Evolutionary conservation across 2,329 filamentous ascomycete species (phyloP), one percentile per base, ranked within the genome.

Genomic region (Podosphaera leucotricha): DNA sequence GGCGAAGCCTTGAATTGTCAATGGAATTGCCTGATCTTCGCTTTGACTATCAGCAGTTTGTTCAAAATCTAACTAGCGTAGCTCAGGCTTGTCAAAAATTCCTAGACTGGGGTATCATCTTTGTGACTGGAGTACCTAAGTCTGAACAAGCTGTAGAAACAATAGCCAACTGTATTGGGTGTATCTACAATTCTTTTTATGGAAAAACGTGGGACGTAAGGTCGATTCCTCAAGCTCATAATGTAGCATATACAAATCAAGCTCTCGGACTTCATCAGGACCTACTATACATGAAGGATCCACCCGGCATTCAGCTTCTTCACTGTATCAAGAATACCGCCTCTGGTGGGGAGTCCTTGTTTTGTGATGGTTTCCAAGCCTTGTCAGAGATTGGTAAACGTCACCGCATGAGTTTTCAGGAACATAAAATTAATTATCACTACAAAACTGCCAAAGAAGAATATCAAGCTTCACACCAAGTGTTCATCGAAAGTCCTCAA

Each of bases 201-300:
- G 90, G 90, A 37, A 66, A 70, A 52, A 92, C 84, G 0, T 95
- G 86, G 75, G 80, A 94, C 60, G 87, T 95, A 11, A 72, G 75
- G 44, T 83, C 77, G 2, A 79, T 92, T 44, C 77, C 80, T 1
- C 60, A 82, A 45, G 83, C 86, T 20, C 85, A 87, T 57, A 95
- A 95, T 57, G 81, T 94, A 3, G 87, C 90, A 8, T 85, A 95
- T 62, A 94, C 87, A 1, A 77, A 71, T 55, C 70, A 77, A 41
- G 77, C 77, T 55, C 73, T 95, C 1, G 82, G 81, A 15, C 75
- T 94, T 41, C 90, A 98, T 62, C 90, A 93, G 72, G 90, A 95
- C 58, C 69, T 95, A 36, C 68, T 94, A 45, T 95, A 95, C 62
- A 78, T 90, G 61, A 64, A 70, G 13, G 72, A 82, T 43, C 75